Base-by-base conservation (phyloP, 768 basidiomycete species). In the Suillus weaverae region DNA sequence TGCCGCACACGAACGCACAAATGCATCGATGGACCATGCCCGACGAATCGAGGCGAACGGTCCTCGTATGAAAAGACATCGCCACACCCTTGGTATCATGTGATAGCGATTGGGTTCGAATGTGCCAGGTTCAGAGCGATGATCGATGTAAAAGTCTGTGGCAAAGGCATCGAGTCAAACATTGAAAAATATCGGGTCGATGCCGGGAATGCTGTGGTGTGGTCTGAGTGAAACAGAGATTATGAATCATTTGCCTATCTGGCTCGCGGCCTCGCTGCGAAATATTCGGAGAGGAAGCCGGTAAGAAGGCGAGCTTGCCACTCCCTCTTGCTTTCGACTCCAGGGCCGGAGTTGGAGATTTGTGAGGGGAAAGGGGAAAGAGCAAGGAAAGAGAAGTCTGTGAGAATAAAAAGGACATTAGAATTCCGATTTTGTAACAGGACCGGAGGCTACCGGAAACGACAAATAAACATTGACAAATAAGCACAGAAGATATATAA, bases 251-350 rank as follows among this genome's bases (percentile, higher is more conserved):
- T 50, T 64, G 63, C 48, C 38, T 64, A 62, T 62, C 36, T 41
- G 18, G 32, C 9, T 53, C 38, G 16, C 14, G 1, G 60, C 48
- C 35, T 41, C 16, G 59, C 59, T 64, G 63, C 63, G 38, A 48
- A 30, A 32, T 35, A 38, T 36, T 60, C 38, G 20, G 36, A 64
- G 38, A 35, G 43, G 14, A 39, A 61, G 60, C 48, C 26, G 36
- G 61, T 62, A 26, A 48, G 36, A 61, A 43, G n/a, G 9, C 39
- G 22, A 5, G 35, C 22, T 55, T 22, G 50, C 18, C 56, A 5
- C 26, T 51, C 44, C 64, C 39, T 65, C 62, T 50, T 65, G 36
- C 62, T 33, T 54, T 38, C 62, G 64, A 44, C 48, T 64, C 50
- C 36, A 55, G 20, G 33, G 11, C 14, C 51, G 8, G 8, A 18